Base-by-base conservation (phyloP, 2,329 filamentous ascomycete genomes). In the Trichoderma oligosporum region DNA sequence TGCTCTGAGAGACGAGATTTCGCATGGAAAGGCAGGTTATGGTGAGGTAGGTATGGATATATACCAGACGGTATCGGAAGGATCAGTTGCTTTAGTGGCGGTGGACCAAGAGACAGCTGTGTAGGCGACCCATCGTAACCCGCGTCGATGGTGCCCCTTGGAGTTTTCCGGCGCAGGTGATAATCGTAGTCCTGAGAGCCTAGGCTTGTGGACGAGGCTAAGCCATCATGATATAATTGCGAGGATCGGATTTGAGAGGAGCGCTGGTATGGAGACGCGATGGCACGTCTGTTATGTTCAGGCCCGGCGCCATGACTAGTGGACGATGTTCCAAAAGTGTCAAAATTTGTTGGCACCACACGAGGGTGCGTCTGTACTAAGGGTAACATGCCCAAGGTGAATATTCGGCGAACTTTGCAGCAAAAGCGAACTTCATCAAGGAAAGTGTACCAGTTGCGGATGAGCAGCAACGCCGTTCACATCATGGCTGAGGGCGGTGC, bases 101-200 rank as follows among this genome's bases (percentile, higher is more conserved):
- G 89, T 5, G 87, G 87, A 35, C 88, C 88, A 33, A 86, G 83
- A 8, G 81, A 84, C 65, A 87, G 83, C 67, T 91, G 87, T 20
- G 86, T 80, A 1, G 86, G 85, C 4, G 89, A 89, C 29, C 89
- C 91, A 78, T 97, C 92, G 67, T 96, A 97, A 9, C 91, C 91
- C 54, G 89, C 91, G 62, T 93, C 87, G 60, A 97, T 82, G 35
- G 91, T 96, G n/a, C 93, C 94, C 67, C 87, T 93, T 4, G 93
- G 94, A 7, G 93, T 97, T 73, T 97, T 97, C 63, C 93, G 84
- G 63, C 93, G 85, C 57, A 97, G 78, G 65, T 90, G 88, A 71
- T 96, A 86, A 70, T 96, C 91, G 54, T 73, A 70, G 56, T 73
- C 70, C 60, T 64, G 60, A 36, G 66, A 58, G 62, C 68, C 65